Base-by-base conservation (phyloP, 306 rosid species). In the Citrullus colocynthis region DNA sequence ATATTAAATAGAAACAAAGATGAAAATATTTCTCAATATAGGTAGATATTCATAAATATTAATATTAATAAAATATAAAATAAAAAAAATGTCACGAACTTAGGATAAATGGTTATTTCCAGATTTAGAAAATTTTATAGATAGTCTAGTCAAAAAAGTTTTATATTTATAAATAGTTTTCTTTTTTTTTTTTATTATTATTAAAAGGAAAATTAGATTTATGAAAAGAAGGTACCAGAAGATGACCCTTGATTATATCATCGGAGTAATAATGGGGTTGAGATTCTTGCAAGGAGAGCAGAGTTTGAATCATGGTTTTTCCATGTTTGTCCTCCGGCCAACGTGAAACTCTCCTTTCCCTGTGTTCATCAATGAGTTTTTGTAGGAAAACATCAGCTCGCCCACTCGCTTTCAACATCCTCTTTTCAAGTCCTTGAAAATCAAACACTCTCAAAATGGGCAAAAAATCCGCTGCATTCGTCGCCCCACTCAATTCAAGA, bases 391-490 rank as follows among this genome's bases (percentile, higher is more conserved):
- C 20, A 39, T 85, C 85, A 44, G 58, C 48, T 54, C 77, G 59
- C 21, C 56, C 74, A 81, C 41, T 62, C 71, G 74, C 54, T 16
- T 9, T 11, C 60, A 42, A 2, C 86, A 85, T 85, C 85, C 55
- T 85, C 66, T 57, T 81, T n/a, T 76, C 71, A 8, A 80, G 20
- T 20, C 86, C 85, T 32, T 39, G 51, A 24, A 75, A 52, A 57
- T 83, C 86, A 59, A 90, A 14, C 84, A 75, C 81, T 59, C 81
- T 70, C 5, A 84, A 54, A 20, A 91, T 0, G 5, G 91, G 86
- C 54, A 89, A 64, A 44, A 82, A 89, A 37, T 91, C 88, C 1
- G 75, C 85, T 0, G 81, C 77, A 41, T 82, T 61, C 0, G 87
- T 48, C 3, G 78, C 86, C 39, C 85, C 80, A 1, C 81, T 70